These are phyloP conservation scores for Buxus sempervirens DNA, from an alignment of 164 flowering plant species.

Conservation along the genomic window DNA sequence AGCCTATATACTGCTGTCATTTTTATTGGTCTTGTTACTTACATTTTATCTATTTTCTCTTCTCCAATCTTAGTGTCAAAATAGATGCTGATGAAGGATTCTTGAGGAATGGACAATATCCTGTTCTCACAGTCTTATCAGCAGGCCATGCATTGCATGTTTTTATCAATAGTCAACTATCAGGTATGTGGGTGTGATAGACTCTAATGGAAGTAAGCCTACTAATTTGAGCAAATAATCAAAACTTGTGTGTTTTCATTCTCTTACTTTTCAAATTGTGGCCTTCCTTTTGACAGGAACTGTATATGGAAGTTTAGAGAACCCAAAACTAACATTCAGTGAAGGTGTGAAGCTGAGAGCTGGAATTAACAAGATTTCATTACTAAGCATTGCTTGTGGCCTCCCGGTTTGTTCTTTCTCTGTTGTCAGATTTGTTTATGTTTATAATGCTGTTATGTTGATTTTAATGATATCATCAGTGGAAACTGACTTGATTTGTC, in stretches of 20 bases:
- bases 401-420: constrained; percentile 66
- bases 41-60: background rate
- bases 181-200: constrained; percentile 58
- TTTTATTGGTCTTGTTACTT: background rate
- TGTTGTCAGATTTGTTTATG: background rate
- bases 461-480: background rate
- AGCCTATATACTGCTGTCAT: background rate
- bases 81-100: constrained; percentile 58
- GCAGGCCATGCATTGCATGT: constrained; percentile 89
- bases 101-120: constrained; percentile 53
- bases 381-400: constrained; percentile 81
- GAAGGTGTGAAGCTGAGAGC: constrained; percentile 46
- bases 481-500: background rate
- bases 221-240: background rate
- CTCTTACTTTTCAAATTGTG: background rate
- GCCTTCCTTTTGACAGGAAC: constrained; percentile 47
- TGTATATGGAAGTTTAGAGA: constrained; percentile 57
- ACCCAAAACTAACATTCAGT: constrained; percentile 62
- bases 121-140: constrained; percentile 65
- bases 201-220: constrained; percentile 37
- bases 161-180: constrained; percentile 67
- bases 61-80: constrained; percentile 39
- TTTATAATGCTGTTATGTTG: background rate
- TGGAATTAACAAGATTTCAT: constrained; percentile 75
- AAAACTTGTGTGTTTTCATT: background rate